A percentile compares a stretch with the other conserved stretches of the same genome.
Evolutionary conservation across 169 alveolate genomes (phyloP).

Genomic region (Eimeria falciformis): DNA sequence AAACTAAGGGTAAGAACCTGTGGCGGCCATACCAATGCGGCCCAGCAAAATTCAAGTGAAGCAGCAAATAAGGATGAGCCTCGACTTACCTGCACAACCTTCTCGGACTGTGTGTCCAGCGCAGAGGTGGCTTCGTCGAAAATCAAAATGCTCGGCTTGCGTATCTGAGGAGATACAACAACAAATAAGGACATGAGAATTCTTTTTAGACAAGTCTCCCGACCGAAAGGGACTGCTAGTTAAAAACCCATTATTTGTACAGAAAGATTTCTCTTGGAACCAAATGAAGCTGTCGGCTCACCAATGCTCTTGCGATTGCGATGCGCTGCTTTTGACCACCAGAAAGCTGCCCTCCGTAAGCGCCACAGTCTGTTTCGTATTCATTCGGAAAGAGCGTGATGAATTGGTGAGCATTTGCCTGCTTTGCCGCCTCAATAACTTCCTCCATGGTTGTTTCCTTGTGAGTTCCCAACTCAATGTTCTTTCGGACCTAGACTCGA

Average conservation of each 20-base stretch:
- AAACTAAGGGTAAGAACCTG: not conserved
- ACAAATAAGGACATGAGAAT: no score
- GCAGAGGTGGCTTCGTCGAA: constrained; percentile 97
- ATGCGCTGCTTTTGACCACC: constrained; percentile 88
- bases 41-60: not conserved
- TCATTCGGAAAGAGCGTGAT: constrained; percentile 85
- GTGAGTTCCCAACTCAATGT: constrained; percentile 81
- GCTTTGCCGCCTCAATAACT: constrained; percentile 85
- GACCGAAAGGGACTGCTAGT: no score
- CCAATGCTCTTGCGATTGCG: constrained; percentile 86
- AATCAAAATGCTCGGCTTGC: constrained; percentile 88
- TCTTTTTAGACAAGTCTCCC: no score
- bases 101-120: constrained; percentile 84
- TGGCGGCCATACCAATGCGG: no score
- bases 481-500: constrained; percentile 85
- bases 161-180: constrained; percentile 12
- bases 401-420: constrained; percentile 89
- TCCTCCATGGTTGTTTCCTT: constrained; percentile 71
- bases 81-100: constrained; percentile 72
- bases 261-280: no score
- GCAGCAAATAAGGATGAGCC: not conserved
- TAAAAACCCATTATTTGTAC: no score
- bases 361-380: constrained; percentile 86
- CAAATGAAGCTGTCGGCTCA: no score
- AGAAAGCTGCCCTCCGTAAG: constrained; percentile 83